Percentiles rank a stretch among this genome's conserved stretches.
These are phyloP conservation scores for Pythium utonaiense DNA, from an alignment of 352 stramenopile species.

Conservation along the genomic window DNA sequence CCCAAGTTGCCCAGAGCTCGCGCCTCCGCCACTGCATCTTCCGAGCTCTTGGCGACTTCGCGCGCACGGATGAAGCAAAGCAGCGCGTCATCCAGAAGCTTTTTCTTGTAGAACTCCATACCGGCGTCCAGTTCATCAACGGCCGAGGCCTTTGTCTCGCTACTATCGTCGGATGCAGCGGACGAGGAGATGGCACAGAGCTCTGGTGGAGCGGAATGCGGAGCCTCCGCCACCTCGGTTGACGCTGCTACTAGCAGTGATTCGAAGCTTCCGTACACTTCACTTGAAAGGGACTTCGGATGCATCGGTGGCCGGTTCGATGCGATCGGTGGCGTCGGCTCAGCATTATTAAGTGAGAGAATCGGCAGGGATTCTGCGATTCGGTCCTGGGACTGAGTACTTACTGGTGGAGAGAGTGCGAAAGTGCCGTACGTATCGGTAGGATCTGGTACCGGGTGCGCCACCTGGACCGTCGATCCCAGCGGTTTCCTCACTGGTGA, in stretches of 20 bases:
- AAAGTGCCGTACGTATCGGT: slow-evolving; percentile 20
- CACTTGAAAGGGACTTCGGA: slow-evolving; percentile 1
- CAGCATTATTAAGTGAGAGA: background rate
- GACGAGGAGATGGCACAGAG: background rate
- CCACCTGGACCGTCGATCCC: background rate
- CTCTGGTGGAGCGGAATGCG: slow-evolving; percentile 6
- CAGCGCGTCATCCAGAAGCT: slow-evolving; percentile 57
- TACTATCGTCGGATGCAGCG: background rate
- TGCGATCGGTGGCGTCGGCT: background rate
- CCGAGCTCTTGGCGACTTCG: slow-evolving; percentile 38
- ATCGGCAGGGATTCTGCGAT: background rate
- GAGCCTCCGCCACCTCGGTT: background rate
- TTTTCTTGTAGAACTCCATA: slow-evolving; percentile 76
- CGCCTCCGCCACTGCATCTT: slow-evolving; percentile 64
- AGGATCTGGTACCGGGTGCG: background rate
- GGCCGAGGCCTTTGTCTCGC: slow-evolving; percentile 30
- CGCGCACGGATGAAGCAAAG: slow-evolving; percentile 61
- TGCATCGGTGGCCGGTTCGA: background rate
- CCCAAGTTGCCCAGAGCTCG: slow-evolving; percentile 73
- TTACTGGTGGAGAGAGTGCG: background rate
- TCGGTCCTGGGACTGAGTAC: background rate
- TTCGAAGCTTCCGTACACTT: slow-evolving; percentile 17
- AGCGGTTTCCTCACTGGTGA: background rate
- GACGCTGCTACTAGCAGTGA: background rate
- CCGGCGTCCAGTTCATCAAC: slow-evolving; percentile 68